Base-by-base conservation (phyloP, 2,329 filamentous ascomycete species). In the Massarina eburnea region DNA sequence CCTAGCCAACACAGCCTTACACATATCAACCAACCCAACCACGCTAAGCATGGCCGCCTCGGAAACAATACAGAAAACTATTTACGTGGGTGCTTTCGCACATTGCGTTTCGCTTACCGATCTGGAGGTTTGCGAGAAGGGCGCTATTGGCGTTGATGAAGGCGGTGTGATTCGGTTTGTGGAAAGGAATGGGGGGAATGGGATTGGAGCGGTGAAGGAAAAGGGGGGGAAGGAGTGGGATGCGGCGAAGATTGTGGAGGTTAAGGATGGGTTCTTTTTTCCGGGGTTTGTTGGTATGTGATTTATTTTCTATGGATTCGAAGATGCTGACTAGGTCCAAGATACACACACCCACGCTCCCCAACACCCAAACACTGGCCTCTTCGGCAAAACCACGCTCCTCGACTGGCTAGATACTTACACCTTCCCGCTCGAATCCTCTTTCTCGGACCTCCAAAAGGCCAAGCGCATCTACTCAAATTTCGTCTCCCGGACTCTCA, bases 361-460 rank as follows among this genome's bases (percentile, higher is more conserved):
- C 0, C 94, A 99, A 73, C 96, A 96, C 62, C 91, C 92, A 46
- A 99, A 99, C 64, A 83, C 84, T 1, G 94, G 94, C 48, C 86
- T 99, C 53, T 97, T 97, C 66, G 94, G 94, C 62, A 94, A 91
- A 55, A 86, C 89, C 0, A 96, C 92, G 0, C 84, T 99, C 24
- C 81, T 99, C 12, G 87, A 94, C 72, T 99, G 94, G 94, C 78
- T 99, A 4, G 82, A 91, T 60, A 94, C 79, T 14, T 97, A 99
- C 75, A 99, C 94, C 0, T 99, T 97, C 65, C 94, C 94, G 0
- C 81, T 96, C 52, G 94, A 99, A 71, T 78, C 85, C 1, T 91
- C 87, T 8, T 83, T 96, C 48, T 73, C 78, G 6, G 77, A 83
- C 52, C 73, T 83, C 4, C 54, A 72, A 44, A 83, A 81, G 61